Evolutionary conservation across 2,329 filamentous ascomycete species (phyloP).

Genomic region (Calycina marina): DNA sequence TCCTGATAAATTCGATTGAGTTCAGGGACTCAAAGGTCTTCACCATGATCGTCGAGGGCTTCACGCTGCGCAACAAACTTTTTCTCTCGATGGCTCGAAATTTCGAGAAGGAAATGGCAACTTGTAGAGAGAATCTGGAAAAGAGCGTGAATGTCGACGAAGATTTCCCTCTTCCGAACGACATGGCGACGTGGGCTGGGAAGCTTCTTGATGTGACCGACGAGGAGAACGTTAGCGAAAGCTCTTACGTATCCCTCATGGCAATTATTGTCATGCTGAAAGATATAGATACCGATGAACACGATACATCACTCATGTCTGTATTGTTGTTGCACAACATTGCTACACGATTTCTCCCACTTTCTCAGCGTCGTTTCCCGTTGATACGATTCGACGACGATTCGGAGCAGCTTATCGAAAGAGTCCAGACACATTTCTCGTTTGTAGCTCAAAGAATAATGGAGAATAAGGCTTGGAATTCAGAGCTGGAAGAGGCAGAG

Average conservation of each 20-base stretch:
- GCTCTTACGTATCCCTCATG: constrained; percentile 18
- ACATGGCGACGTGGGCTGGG: constrained; percentile 1
- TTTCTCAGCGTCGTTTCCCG: constrained; percentile 25
- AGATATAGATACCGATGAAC: constrained; percentile 16
- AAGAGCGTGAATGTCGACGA: constrained; percentile 3
- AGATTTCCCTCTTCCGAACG: constrained; percentile 4
- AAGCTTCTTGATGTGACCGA: constrained; percentile 9
- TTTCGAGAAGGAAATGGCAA: constrained; percentile 8
- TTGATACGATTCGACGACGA: constrained; percentile 22
- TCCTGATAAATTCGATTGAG: constrained; percentile 47
- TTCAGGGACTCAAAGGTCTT: constrained; percentile 39
- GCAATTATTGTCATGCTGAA: constrained; percentile 21
- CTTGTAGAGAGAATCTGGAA: not conserved
- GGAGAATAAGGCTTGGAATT: constrained; percentile 19
- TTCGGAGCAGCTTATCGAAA: constrained; percentile 22
- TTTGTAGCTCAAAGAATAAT: constrained; percentile 21
- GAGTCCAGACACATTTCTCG: constrained; percentile 27
- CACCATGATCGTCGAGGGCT: constrained; percentile 30
- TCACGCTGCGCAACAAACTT: constrained; percentile 9
- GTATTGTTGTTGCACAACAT: constrained; percentile 29
- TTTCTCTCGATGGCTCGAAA: constrained; percentile 8
- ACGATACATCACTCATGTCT: constrained; percentile 21
- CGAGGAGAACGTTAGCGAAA: constrained; percentile 22
- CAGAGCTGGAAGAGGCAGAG: constrained; percentile 12
- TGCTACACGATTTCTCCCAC: constrained; percentile 26